Conservation (phyloP, 2,329 filamentous ascomycete species). For the Phyllosticta citriasiana region DNA sequence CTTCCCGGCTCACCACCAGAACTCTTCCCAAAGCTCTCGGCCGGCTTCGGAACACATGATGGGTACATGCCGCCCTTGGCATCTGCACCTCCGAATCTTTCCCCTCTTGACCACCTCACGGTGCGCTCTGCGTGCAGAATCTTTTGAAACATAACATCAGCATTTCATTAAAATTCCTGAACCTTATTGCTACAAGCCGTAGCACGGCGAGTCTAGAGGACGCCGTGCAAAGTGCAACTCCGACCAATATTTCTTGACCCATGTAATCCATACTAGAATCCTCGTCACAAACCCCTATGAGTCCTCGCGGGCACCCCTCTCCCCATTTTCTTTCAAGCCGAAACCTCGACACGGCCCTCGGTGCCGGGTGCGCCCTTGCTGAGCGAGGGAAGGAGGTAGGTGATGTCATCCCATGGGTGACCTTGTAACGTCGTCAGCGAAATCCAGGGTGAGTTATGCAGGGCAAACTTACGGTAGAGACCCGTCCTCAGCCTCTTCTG, state of each 20-base stretch:
- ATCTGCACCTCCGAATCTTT: background rate
- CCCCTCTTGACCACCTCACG: background rate
- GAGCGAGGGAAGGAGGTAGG: conserved; percentile 36
- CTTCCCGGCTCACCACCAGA: background rate
- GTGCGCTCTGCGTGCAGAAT: background rate
- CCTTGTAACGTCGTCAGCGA: background rate
- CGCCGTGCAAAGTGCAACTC: background rate
- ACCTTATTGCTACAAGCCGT: background rate
- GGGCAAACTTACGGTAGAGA: conserved; percentile 59
- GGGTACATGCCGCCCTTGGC: background rate
- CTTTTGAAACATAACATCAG: background rate
- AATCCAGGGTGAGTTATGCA: background rate
- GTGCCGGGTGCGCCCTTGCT: conserved; percentile 27
- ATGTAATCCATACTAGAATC: background rate
- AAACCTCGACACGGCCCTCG: conserved; percentile 33
- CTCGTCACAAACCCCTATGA: background rate
- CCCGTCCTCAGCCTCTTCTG: conserved; percentile 98
- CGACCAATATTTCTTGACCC: background rate
- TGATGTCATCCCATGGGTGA: conserved; percentile 96
- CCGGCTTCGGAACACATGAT: background rate
- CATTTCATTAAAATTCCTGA: background rate
- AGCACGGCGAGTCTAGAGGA: background rate
- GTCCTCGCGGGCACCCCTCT: background rate
- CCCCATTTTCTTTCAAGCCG: background rate
- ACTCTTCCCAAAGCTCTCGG: background rate